phyloP scores from a whole-genome alignment of 805 yeast species.

The Dipodascus albidus region DNA sequence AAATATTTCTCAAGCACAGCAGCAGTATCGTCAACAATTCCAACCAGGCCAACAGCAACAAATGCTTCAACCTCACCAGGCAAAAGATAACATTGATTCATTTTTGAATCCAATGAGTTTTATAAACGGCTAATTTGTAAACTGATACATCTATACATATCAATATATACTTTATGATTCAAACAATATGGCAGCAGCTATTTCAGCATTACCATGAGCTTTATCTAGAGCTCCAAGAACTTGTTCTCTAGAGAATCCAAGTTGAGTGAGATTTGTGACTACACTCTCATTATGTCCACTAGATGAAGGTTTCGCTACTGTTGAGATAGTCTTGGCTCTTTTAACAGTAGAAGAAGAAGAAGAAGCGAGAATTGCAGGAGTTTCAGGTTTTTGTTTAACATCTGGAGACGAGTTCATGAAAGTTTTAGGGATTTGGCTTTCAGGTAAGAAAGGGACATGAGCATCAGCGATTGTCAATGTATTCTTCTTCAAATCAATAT shows the following conservation, averaged over 20 bases:
- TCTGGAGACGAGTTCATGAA: slow-evolving; percentile 14
- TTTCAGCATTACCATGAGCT: slow-evolving; percentile 68
- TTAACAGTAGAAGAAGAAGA: slow-evolving; percentile 12
- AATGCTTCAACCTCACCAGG: neutral
- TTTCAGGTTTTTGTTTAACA: slow-evolving; percentile 12
- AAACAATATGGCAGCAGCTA: slow-evolving; percentile 76
- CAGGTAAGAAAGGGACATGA: slow-evolving; percentile 61
- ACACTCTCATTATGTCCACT: slow-evolving; percentile 25
- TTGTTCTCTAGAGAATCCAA: slow-evolving; percentile 63
- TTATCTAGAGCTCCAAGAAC: slow-evolving; percentile 53
- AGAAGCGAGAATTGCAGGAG: slow-evolving; percentile 17
- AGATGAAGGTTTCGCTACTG: slow-evolving; percentile 4
- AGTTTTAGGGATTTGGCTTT: slow-evolving; percentile 50
- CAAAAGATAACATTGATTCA: neutral
- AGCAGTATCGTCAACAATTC: neutral
- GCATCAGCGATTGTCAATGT: slow-evolving; percentile 60
- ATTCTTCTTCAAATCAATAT: slow-evolving; percentile 59
- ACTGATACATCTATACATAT: neutral
- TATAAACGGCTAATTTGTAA: neutral
- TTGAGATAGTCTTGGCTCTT: slow-evolving; percentile 7
- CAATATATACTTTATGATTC: slow-evolving; percentile 4
- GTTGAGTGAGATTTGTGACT: slow-evolving; percentile 38
- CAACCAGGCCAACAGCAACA: slow-evolving; percentile 2
- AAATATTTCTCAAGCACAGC: neutral
- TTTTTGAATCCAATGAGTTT: neutral